phyloP scores from a whole-genome alignment of 305 asterid species.

The Petunia hybrid region DNA sequence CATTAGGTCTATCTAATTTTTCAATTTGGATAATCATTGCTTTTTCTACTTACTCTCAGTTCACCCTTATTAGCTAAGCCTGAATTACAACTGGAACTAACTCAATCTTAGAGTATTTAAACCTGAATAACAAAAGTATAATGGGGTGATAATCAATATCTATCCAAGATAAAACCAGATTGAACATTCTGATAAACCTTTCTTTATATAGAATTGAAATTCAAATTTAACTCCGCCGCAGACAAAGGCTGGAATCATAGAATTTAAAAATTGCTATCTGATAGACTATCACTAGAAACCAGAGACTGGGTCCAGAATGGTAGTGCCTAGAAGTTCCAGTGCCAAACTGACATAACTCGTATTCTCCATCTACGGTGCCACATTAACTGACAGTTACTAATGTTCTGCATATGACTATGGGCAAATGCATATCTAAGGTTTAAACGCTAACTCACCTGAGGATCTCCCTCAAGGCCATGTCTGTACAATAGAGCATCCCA shows the following conservation, averaged over 20 bases:
- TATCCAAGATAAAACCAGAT: background rate
- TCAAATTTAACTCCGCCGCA: background rate
- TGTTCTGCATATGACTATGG: conserved; percentile 11
- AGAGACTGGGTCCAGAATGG: background rate
- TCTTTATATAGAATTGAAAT: background rate
- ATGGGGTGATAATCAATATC: background rate
- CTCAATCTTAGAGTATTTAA: background rate
- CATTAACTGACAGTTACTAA: background rate
- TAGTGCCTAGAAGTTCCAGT: background rate
- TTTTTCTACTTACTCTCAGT: background rate
- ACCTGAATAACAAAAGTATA: background rate
- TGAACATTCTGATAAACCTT: background rate
- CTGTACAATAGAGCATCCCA: conserved; percentile 97
- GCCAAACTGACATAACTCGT: background rate
- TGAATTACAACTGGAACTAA: background rate
- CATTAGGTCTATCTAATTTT: background rate
- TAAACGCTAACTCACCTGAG: conserved; percentile 63
- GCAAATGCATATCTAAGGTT: background rate
- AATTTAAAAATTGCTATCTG: background rate
- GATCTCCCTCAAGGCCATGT: conserved; percentile 82
- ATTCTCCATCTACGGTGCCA: background rate
- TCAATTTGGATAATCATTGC: conserved; percentile 1
- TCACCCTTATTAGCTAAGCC: background rate
- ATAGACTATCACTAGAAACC: conserved; percentile 10
- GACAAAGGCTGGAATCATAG: background rate